Conservation (phyloP, 306 rosid species). For the Prinsepia uniflora region DNA sequence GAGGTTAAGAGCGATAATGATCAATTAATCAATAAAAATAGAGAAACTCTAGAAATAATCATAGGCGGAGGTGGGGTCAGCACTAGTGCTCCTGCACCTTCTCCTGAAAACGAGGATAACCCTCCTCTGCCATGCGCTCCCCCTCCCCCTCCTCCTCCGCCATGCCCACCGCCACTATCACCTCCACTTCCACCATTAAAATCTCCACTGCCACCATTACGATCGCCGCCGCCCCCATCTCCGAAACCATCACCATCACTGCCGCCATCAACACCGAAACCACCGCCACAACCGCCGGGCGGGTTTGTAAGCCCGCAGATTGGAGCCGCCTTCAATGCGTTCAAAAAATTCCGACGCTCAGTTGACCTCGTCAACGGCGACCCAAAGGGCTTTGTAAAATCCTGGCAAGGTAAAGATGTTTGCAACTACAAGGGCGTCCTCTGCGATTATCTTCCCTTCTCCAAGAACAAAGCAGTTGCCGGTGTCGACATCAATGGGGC, state of each 20-base stretch:
- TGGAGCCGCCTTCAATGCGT: conserved; percentile 7
- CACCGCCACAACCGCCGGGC: neutral
- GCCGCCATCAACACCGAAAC: accelerated
- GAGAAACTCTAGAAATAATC: conserved; percentile 8
- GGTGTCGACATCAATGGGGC: conserved; percentile 54
- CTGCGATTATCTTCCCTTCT: conserved; percentile 21
- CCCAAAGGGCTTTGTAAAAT: neutral
- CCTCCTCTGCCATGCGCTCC: conserved; percentile 14
- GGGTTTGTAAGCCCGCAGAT: conserved; percentile 14
- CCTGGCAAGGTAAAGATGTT: conserved; percentile 9
- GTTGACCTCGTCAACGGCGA: neutral
- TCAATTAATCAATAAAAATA: neutral
- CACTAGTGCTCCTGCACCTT: conserved; percentile 25
- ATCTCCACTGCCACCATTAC: neutral
- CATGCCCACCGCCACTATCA: neutral
- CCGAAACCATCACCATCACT: too few species aligned
- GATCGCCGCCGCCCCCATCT: too few species aligned
- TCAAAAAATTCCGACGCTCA: conserved; percentile 19
- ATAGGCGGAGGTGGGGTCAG: conserved; percentile 5
- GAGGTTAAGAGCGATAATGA: neutral
- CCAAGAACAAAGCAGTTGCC: conserved; percentile 5
- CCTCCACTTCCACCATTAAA: accelerated
- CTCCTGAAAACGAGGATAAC: conserved; percentile 17
- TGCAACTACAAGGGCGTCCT: conserved; percentile 30
- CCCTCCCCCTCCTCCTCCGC: conserved; percentile 30